Evolutionary conservation across 768 basidiomycete species (phyloP).

Genomic region (Crepidotus variabilis): DNA sequence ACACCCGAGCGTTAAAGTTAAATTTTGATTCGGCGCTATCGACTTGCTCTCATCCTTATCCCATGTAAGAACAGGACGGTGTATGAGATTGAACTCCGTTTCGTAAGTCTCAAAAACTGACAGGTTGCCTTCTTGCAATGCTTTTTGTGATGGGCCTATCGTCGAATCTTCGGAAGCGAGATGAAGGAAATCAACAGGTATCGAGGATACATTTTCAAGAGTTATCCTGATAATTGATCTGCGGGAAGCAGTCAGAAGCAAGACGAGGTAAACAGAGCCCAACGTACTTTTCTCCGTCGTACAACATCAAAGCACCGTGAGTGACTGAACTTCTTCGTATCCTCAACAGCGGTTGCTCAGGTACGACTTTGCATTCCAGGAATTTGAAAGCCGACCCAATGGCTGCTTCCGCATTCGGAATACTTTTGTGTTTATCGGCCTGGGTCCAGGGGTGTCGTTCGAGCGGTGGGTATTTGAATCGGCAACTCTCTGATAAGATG

Average conservation of each 20-base stretch:
- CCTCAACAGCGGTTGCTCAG: conserved; percentile 83
- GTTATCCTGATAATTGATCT: conserved; percentile 85
- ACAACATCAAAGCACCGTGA: conserved; percentile 92
- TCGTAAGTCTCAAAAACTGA: conserved; percentile 87
- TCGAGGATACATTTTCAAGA: conserved; percentile 82
- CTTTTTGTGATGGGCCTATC: conserved; percentile 67
- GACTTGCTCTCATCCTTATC: conserved; percentile 40
- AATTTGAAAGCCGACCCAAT: conserved; percentile 41
- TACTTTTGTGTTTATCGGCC: conserved; percentile 35
- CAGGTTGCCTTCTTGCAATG: conserved; percentile 75
- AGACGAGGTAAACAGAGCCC: not conserved
- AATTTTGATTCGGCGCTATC: conserved; percentile 69
- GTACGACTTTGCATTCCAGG: conserved; percentile 79
- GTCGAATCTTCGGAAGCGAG: conserved; percentile 92
- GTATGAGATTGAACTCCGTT: conserved; percentile 76
- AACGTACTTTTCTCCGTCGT: conserved; percentile 86
- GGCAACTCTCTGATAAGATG: conserved; percentile 60
- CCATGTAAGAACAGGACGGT: conserved; percentile 83
- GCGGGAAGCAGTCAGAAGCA: conserved; percentile 3
- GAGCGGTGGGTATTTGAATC: conserved; percentile 73
- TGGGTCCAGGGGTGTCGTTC: conserved; percentile 65
- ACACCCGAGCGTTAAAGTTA: conserved; percentile 67
- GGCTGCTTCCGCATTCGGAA: conserved; percentile 19
- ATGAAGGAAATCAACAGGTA: conserved; percentile 83
- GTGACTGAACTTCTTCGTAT: conserved; percentile 87